Percentiles rank a stretch among this genome's conserved stretches.
Evolutionary conservation across 805 yeast genomes (phyloP).

Genomic region (Ogataea methylovora): DNA sequence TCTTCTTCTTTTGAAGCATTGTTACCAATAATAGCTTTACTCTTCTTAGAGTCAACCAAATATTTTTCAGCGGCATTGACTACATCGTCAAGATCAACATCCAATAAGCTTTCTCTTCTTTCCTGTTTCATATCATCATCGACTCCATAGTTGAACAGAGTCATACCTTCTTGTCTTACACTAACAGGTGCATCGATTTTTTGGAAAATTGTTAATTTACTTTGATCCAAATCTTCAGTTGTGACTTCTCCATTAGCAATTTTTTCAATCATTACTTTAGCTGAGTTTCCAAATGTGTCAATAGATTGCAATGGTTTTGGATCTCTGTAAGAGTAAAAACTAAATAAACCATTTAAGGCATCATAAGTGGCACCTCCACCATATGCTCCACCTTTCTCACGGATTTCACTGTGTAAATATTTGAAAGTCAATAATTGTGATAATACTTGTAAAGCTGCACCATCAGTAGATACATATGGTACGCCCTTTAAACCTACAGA

Average conservation of each 20-base stretch:
- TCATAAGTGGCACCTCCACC: constrained; percentile 91
- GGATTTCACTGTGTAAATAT: constrained; percentile 77
- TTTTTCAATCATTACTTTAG: constrained; percentile 32
- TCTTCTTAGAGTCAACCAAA: constrained; percentile 24
- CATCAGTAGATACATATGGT: constrained; percentile 60
- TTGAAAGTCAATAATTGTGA: constrained; percentile 77
- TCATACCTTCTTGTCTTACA: constrained; percentile 69
- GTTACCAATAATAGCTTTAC: constrained; percentile 16
- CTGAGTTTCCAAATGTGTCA: constrained; percentile 46
- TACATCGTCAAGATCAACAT: constrained; percentile 56
- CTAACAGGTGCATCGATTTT: constrained; percentile 84
- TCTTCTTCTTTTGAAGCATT: neutral
- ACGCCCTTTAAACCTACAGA: constrained; percentile 64
- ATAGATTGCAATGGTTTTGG: constrained; percentile 77
- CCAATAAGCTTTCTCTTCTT: constrained; percentile 69
- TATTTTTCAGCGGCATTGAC: constrained; percentile 62
- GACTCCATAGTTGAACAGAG: constrained; percentile 58
- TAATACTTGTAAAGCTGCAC: constrained; percentile 78
- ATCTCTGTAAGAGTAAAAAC: constrained; percentile 88
- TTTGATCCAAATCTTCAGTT: constrained; percentile 70
- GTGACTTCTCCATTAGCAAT: constrained; percentile 21
- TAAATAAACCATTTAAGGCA: constrained; percentile 71
- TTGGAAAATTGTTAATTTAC: constrained; percentile 87
- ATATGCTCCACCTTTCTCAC: constrained; percentile 97
- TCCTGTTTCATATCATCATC: constrained; percentile 73